A percentile compares a stretch with the other conserved stretches of the same genome.
Evolutionary conservation across 2,329 filamentous ascomycete species (phyloP).

Genomic region (Colletotrichum sp.): DNA sequence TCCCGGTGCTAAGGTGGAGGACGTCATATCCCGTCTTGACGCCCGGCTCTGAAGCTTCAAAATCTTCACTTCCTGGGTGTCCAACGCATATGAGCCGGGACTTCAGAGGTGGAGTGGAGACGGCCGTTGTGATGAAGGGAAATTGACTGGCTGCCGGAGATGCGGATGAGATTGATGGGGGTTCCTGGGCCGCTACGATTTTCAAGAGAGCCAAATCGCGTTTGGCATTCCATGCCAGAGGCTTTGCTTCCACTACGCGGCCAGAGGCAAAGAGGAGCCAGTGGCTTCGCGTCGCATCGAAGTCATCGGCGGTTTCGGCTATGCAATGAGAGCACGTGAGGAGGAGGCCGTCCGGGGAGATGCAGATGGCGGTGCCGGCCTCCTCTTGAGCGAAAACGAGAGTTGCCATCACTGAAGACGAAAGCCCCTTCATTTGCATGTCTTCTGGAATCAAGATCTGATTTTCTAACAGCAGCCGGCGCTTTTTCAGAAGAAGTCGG

Average conservation of each 20-base stretch:
- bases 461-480: background rate
- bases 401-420: constrained; percentile 26
- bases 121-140: constrained; percentile 23
- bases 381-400: constrained; percentile 54
- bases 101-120: constrained; percentile 20
- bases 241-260: constrained; percentile 39
- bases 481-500: constrained; percentile 7
- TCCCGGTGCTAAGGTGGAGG: constrained; percentile 48
- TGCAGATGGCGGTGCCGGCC: constrained; percentile 56
- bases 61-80: constrained; percentile 42
- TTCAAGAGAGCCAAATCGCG: constrained; percentile 53
- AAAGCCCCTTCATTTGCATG: background rate
- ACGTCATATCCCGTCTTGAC: constrained; percentile 49
- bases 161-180: background rate
- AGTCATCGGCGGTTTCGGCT: constrained; percentile 42
- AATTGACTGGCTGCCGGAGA: constrained; percentile 10
- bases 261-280: constrained; percentile 51
- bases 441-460: background rate
- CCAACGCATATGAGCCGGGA: constrained; percentile 35
- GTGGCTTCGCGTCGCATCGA: constrained; percentile 29
- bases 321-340: constrained; percentile 58
- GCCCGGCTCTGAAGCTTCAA: constrained; percentile 42
- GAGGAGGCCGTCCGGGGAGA: constrained; percentile 46
- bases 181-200: constrained; percentile 35
- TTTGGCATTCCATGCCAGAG: constrained; percentile 42